Conservation (phyloP, 2,329 filamentous ascomycete genomes). For the Tricladium varicosporioides region DNA sequence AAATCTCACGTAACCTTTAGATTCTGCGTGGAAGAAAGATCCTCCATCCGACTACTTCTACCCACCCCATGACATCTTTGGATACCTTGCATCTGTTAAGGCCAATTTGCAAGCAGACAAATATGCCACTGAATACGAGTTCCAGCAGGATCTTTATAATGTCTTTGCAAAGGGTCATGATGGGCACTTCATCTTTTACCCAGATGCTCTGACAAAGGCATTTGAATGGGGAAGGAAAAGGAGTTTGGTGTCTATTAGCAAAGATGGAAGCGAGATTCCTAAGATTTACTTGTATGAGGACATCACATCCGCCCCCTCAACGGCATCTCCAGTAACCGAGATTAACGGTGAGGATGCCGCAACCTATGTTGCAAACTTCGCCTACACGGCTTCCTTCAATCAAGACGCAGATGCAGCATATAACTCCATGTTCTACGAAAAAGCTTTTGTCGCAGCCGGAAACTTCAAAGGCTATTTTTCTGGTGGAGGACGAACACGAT, state of each 20-base stretch:
- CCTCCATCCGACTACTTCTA: conserved; percentile 52
- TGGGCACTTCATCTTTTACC: conserved; percentile 59
- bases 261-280: conserved; percentile 57
- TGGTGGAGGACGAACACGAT: conserved; percentile 35
- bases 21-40: conserved; percentile 40
- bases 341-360: conserved; percentile 58
- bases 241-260: conserved; percentile 57
- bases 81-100: conserved; percentile 44
- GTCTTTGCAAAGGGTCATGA: conserved; percentile 58
- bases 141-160: conserved; percentile 52
- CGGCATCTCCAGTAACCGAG: conserved; percentile 46
- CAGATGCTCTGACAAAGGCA: conserved; percentile 49
- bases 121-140: conserved; percentile 53
- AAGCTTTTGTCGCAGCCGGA: conserved; percentile 26
- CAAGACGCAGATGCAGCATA: conserved; percentile 42
- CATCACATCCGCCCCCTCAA: conserved; percentile 41
- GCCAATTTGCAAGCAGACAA: conserved; percentile 40
- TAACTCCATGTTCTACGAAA: conserved; percentile 41
- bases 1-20: conserved; percentile 14
- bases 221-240: conserved; percentile 50
- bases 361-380: conserved; percentile 46
- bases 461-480: conserved; percentile 37
- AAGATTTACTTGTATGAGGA: conserved; percentile 54
- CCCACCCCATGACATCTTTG: conserved; percentile 47
- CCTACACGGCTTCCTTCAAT: conserved; percentile 35